Base-by-base conservation (phyloP, 1,139 yeast genomes). In the Blastobotrys elegans region DNA sequence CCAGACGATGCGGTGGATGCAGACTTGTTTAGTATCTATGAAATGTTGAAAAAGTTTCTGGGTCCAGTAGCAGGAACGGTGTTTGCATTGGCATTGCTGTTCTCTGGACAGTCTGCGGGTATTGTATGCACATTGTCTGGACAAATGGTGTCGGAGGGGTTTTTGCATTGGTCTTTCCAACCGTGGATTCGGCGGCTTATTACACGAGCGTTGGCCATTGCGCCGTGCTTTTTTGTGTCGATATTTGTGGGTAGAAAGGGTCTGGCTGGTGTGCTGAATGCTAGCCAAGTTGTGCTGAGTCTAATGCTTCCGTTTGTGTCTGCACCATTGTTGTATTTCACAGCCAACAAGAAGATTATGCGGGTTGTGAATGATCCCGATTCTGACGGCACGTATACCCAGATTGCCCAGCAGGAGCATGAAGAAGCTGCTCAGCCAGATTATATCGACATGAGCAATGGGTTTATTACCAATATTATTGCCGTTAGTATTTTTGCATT, bases 91-190 rank as follows among this genome's bases (percentile, higher is more conserved):
- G 97, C 97, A 1, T 76, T 92, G 65, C 72, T 92, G 46, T 89
- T 90, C 62, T 85, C 96, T n/a, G 98, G 98, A 17, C 96, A 90
- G 63, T 85, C 96, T 60, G 97, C 98, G 1, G 97, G 98, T 43
- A 86, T 94, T 27, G 96, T 92, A n/a, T 92, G 97, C 61, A 92
- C 98, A 0, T 75, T 92, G 61, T 95, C 97, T 1, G 97, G 98
- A 18, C 98, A 92, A 65, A 88, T 90, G 80, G 96, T 92, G 1
- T 82, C 89, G 59, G 97, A 92, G 64, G 98, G 98, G 0, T 94
- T 90, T 59, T 73, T 90, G 41, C 74, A 78, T 52, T 88, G 97
- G 92, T 73, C 85, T 1, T 74, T 90, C 53, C 81, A 86, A 29
- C 97, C 98, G 1, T 92, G 94, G 72, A 71, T 84, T 2, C 79